Conservation (phyloP, 768 basidiomycete species). For the Serpula lacrymans region DNA sequence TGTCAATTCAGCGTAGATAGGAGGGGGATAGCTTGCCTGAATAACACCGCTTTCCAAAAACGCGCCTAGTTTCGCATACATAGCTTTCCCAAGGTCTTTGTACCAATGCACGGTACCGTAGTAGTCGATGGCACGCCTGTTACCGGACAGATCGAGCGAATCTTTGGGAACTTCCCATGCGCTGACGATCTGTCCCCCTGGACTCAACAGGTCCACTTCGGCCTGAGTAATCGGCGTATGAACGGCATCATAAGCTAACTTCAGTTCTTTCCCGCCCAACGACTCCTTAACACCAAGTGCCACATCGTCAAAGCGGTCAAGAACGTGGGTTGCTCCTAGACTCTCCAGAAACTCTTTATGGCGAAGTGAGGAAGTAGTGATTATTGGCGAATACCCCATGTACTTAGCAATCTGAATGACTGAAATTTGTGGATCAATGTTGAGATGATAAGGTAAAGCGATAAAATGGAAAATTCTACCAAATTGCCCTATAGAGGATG, state of each 20-base stretch:
- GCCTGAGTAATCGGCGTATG: constrained; percentile 36
- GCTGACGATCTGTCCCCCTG: constrained; percentile 32
- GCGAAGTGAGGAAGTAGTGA: constrained; percentile 32
- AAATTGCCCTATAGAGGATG: background rate
- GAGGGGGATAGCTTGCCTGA: constrained; percentile 16
- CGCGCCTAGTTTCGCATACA: constrained; percentile 23
- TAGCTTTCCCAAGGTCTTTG: constrained; percentile 26
- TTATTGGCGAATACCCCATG: constrained; percentile 37
- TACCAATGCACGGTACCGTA: constrained; percentile 1
- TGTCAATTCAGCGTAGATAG: background rate
- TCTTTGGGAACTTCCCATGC: constrained; percentile 31
- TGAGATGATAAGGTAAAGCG: background rate
- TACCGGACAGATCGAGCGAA: too few relatives aligned
- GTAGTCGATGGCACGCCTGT: too few relatives aligned
- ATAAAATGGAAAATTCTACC: too few relatives aligned
- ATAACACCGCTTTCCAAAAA: constrained; percentile 32
- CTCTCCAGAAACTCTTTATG: constrained; percentile 31
- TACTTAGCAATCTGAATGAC: constrained; percentile 38
- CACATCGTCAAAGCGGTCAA: constrained; percentile 25
- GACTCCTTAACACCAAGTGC: constrained; percentile 17
- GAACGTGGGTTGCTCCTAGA: constrained; percentile 32
- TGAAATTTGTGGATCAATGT: too few relatives aligned
- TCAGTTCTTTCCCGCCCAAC: constrained; percentile 30
- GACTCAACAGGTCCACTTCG: constrained; percentile 33
- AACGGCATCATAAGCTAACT: constrained; percentile 37